phyloP scores from a whole-genome alignment of 164 flowering plant genomes.

The Vitis rotundifolia region DNA sequence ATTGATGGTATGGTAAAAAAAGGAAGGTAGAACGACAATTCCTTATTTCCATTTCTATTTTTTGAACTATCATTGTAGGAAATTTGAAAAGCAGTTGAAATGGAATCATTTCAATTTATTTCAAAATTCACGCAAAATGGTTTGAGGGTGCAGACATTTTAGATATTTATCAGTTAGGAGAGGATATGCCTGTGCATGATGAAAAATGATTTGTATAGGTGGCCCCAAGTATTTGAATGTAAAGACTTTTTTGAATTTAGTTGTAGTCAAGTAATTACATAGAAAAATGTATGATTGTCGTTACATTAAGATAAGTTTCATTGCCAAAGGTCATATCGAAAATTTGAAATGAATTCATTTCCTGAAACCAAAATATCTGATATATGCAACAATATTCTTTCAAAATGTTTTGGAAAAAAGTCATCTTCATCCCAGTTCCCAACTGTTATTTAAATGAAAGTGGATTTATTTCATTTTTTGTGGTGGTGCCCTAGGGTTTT shows the following conservation, averaged over 20 bases:
- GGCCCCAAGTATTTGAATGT: neutral
- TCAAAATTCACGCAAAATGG: neutral
- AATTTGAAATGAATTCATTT: too few relatives aligned
- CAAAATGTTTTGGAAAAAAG: too few relatives aligned
- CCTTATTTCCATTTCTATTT: neutral
- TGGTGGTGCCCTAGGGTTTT: neutral
- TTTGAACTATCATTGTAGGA: neutral
- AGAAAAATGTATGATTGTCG: neutral
- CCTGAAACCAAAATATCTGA: too few relatives aligned
- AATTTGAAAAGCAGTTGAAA: too few relatives aligned
- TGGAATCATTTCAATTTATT: neutral
- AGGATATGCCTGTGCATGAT: neutral
- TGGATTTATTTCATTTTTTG: neutral
- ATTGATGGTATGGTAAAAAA: constrained; percentile 93
- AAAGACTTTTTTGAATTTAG: neutral
- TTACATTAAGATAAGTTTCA: neutral
- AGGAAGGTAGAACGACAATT: constrained; percentile 68
- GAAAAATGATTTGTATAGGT: neutral
- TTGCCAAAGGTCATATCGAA: too few relatives aligned
- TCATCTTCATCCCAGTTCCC: too few relatives aligned
- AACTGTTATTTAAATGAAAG: neutral
- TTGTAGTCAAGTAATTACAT: neutral
- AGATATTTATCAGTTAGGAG: too few relatives aligned
- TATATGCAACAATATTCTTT: too few relatives aligned
- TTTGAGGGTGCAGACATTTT: too few relatives aligned